Conservation (phyloP, 306 rosid species). For the Gillenia trifoliata region DNA sequence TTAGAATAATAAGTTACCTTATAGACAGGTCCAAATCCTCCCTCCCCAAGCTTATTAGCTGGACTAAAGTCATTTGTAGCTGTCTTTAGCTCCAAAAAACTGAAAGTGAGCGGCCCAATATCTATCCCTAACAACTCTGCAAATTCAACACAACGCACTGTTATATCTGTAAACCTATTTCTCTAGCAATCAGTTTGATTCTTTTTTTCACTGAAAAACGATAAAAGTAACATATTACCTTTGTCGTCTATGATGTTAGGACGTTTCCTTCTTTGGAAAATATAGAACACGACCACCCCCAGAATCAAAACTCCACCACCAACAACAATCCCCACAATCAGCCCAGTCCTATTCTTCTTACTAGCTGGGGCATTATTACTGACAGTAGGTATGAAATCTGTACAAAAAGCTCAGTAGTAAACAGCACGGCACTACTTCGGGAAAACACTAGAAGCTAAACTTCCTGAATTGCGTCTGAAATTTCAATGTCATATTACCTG, state of each 20-base stretch:
- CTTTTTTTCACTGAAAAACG: background rate
- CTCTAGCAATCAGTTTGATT: background rate
- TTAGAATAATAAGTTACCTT: conserved; percentile 39
- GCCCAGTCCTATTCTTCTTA: conserved; percentile 40
- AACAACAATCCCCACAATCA: conserved; percentile 52
- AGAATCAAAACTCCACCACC: conserved; percentile 54
- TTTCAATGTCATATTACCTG: conserved; percentile 44
- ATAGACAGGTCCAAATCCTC: conserved; percentile 86
- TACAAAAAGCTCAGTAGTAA: conserved; percentile 19
- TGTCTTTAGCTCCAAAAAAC: conserved; percentile 49
- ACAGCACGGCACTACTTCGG: background rate
- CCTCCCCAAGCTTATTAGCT: conserved; percentile 70
- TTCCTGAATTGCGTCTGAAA: background rate
- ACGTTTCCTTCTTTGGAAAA: conserved; percentile 42
- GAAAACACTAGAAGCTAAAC: conserved; percentile 7
- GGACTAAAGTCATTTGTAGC: conserved; percentile 62
- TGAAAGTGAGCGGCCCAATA: conserved; percentile 59
- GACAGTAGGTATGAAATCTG: conserved; percentile 60
- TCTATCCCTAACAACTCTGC: conserved; percentile 71
- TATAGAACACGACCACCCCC: conserved; percentile 24
- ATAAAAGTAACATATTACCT: conserved; percentile 31
- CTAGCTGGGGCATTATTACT: conserved; percentile 46
- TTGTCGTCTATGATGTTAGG: conserved; percentile 26
- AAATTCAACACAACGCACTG: conserved; percentile 8
- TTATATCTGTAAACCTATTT: background rate